Percentiles rank a stretch among this genome's conserved stretches.
Conservation (phyloP, 805 yeast species). For the Zygosaccharomyces gambellarensis region DNA sequence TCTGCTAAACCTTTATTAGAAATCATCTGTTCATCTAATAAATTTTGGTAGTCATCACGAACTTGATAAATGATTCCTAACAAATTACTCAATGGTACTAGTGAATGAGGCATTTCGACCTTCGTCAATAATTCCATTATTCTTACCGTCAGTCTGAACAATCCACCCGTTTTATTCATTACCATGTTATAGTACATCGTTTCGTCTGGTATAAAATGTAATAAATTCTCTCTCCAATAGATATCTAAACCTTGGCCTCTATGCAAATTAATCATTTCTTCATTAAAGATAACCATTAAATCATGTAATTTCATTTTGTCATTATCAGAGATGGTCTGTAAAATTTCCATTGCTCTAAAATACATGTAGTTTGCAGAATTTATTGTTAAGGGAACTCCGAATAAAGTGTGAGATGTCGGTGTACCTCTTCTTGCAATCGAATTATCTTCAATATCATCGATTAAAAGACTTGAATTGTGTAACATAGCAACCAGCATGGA, state of each 20-base stretch:
- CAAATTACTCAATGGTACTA: slow-evolving; percentile 62
- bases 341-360: slow-evolving; percentile 59
- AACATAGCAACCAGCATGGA: slow-evolving; percentile 50
- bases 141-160: slow-evolving; percentile 68
- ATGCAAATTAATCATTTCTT: slow-evolving; percentile 77
- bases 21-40: slow-evolving; percentile 43
- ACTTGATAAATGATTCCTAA: slow-evolving; percentile 84
- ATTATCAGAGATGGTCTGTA: slow-evolving; percentile 34
- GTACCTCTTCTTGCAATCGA: slow-evolving; percentile 68
- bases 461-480: slow-evolving; percentile 62
- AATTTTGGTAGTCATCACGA: slow-evolving; percentile 75
- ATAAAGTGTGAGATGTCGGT: slow-evolving; percentile 73
- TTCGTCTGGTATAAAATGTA: slow-evolving; percentile 48
- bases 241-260: slow-evolving; percentile 88
- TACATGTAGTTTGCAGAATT: slow-evolving; percentile 82
- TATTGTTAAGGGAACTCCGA: slow-evolving; percentile 74
- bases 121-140: slow-evolving; percentile 45
- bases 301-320: slow-evolving; percentile 23
- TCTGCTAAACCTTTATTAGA: slow-evolving; percentile 77
- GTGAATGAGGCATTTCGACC: slow-evolving; percentile 20
- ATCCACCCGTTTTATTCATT: slow-evolving; percentile 83
- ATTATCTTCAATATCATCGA: slow-evolving; percentile 87
- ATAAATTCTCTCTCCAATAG: slow-evolving; percentile 71
- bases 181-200: slow-evolving; percentile 74
- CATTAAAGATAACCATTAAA: slow-evolving; percentile 45